Base-by-base conservation (phyloP, 192 early-diverging fungal species). In the Radiomyces spectabilis region DNA sequence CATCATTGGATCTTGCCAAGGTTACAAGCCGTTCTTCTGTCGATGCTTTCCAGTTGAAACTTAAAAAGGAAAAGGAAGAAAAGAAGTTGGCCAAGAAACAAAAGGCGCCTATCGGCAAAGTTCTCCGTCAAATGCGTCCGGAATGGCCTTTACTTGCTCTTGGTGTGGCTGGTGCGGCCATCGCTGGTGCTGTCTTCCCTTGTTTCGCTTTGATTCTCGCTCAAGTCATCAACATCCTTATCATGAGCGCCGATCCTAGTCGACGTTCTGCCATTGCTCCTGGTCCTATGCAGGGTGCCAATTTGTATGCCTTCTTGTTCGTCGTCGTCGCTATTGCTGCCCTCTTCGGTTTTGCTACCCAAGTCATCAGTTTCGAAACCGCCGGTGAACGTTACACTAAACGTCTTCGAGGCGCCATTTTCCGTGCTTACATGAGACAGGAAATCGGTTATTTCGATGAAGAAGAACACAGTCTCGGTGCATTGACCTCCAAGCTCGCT, bases 381-480 rank as follows among this genome's bases (percentile, higher is more conserved):
- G 73, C 77, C 25, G 84, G 83, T 47, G 85, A 85, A 61, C 48
- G 66, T 16, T 73, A 87, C 30, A 91, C 88, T 5, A 69, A 65
- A 46, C 63, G 77, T 0, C 62, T 91, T 25, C 85, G 94, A 34
- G 73, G 72, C 38, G 53, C 69, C 18, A 65, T 74, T 4, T 95
- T 94, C 73, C 47, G 66, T 1, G 68, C 87, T 5, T 82, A 94
- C 56, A 57, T 95, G 49, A 67, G 80, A 10, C 94, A 97, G 68
- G 88, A 95, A 38, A 85, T 89, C 31, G 86, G 64, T 3, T 97
- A 77, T 72, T 97, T 93, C 73, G 94, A 97, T 65, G 60, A 79
- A 9, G 80, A 83, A 44, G 69, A 74, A 40, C 82, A 88, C 57
- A 75, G 77, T 39, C 77, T 81, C 5, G 95, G 95, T 26, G 81